phyloP scores from a whole-genome alignment of 2,329 filamentous ascomycete species.

The Sarocladium strictum region DNA sequence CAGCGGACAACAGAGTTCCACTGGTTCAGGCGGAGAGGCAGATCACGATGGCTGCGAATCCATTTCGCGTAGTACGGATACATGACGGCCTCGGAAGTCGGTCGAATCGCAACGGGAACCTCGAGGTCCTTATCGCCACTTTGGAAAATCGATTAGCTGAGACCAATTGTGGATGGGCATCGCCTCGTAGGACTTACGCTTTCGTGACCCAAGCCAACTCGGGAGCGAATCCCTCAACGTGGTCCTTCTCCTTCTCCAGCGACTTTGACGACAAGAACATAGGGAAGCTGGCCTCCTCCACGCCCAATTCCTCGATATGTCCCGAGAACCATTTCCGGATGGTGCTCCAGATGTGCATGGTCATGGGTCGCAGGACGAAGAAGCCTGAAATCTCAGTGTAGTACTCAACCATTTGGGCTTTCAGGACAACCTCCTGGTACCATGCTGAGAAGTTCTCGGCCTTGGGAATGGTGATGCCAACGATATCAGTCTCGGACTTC shows the following conservation, averaged over 20 bases:
- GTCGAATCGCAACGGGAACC: constrained; percentile 63
- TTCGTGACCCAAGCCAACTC: constrained; percentile 87
- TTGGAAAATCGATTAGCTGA: constrained; percentile 15
- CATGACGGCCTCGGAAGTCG: constrained; percentile 75
- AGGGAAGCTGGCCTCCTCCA: constrained; percentile 94
- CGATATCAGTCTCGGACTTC: constrained; percentile 48
- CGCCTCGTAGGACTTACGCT: constrained; percentile 45
- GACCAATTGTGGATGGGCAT: background rate
- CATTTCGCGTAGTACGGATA: constrained; percentile 95
- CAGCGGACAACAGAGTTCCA: constrained; percentile 93
- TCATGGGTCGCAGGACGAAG: constrained; percentile 77
- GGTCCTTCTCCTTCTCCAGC: constrained; percentile 82
- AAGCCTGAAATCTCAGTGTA: constrained; percentile 92
- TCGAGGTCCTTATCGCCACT: constrained; percentile 92
- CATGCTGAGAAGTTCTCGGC: constrained; percentile 83
- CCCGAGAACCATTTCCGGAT: constrained; percentile 63
- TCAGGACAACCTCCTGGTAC: constrained; percentile 97
- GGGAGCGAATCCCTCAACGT: constrained; percentile 97
- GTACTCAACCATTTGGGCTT: constrained; percentile 97
- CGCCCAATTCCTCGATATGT: constrained; percentile 83
- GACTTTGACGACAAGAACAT: constrained; percentile 93
- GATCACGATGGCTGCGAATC: constrained; percentile 93
- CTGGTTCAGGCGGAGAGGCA: constrained; percentile 91
- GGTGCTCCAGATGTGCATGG: constrained; percentile 62
- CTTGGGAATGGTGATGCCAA: constrained; percentile 84